Base-by-base conservation (phyloP, 805 yeast genomes). In the Ogataea ramenticola region DNA sequence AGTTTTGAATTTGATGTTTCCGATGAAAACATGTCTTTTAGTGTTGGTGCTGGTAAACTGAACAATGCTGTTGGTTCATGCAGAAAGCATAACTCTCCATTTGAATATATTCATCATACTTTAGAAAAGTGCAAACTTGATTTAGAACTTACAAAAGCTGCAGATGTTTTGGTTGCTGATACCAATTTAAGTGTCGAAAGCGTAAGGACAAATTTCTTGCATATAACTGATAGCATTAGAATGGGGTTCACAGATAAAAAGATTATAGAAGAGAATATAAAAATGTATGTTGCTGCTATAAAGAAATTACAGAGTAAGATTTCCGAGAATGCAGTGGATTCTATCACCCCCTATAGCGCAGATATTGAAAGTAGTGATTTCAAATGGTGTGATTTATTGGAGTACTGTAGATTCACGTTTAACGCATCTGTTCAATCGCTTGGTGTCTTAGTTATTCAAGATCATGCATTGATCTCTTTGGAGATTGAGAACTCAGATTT, bases 1-100 rank as follows among this genome's bases (percentile, higher is more conserved):
- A 58, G 64, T 3, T 14, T 30, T 15, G 14, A 6, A 15, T 20
- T 31, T 30, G 20, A 10, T 1, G 49, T 64, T 16, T 70, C 66
- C 42, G 54, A 66, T 48, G 45, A 65, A 58, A 24, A 60, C 15
- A 19, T 36, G 9, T 9, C 10, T 4, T 15, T 24, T 3, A 9
- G 4, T 6, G 6, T 22, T 24, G 14, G 26, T 21, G 16, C 19
- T 22, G 21, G 16, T 7, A 37, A 37, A 26, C 3, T 37, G 5
- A 36, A 26, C n/a, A 37, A 10, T 15, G 8, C 33, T 3, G 17
- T 27, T 16, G 32, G 32, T 3, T 37, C 40, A 16, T 37, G n/a
- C 5, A 29, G 26, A 17, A 20, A 19, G 12, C 31, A 27, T 20
- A 19, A 19, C 3, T 9, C 16, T 9, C 20, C 6, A 8, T 47